Evolutionary conservation across 306 rosid genomes (phyloP), one percentile per base, ranked within the genome.

Genomic region (Quercus gilva): DNA sequence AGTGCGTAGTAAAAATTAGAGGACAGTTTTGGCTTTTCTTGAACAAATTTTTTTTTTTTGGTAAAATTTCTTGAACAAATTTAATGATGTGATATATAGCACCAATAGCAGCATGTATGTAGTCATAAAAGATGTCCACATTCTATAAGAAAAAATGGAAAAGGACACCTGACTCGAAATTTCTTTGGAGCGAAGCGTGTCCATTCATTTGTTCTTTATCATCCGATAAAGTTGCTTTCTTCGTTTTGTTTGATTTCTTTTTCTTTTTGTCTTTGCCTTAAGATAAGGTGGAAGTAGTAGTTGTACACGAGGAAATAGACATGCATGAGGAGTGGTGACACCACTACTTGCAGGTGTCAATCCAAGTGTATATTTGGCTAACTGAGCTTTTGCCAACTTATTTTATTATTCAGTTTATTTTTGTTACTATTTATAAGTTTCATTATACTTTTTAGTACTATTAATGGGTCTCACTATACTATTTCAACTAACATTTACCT

Each of bases 121-220:
- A 28, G 4, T 21, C 56, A 26, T 85, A 6, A 52, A 71, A 71
- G 41, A 51, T 41, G 78, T 79, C 82, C 71, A 79, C 56, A 56
- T 85, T 74, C 69, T 69, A 31, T 14, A n/a, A 13, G 58, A 56
- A 59, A 49, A 31, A 37, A 20, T 2, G 49, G 9, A 23, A 5
- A 67, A n/a, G 6, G 55, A 35, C 4, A 20, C 1, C 6, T 31
- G 3, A 45, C 41, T 73, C 58, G 28, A 43, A 41, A 19, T 11
- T 63, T 72, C 8, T 63, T 9, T 9, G 68, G 26, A 53, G 20
- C 74, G 20, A 76, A 77, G 73, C 43, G 85, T 79, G 78, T 59
- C 28, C 18, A 61, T 73, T 63, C 74, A 52, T 41, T 64, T 41
- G 68, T 55, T 23, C 37, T 65, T 57, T 72, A 19, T 69, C 43